These are phyloP conservation scores for Rhizomucor pusillus DNA, from an alignment of 371 early-diverging fungal species.

Conservation along the genomic window DNA sequence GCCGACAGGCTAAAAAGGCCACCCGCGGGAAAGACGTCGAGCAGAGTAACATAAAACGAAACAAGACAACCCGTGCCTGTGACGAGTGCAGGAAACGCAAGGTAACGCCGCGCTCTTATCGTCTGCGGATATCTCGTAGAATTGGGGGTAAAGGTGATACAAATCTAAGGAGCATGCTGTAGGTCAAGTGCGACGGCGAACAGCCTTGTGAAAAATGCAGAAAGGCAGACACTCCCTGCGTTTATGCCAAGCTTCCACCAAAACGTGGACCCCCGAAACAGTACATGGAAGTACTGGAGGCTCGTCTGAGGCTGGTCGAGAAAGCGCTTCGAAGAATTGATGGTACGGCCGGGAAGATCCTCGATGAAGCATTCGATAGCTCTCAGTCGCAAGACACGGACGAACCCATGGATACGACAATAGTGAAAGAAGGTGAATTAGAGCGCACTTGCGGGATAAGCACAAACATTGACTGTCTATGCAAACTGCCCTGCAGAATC, in stretches of 20 bases:
- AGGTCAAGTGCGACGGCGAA: conserved; percentile 54
- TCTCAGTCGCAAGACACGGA: not conserved
- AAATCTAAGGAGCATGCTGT: too few relatives aligned
- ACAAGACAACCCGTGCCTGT: conserved; percentile 45
- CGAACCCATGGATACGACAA: not conserved
- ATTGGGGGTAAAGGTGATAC: too few relatives aligned
- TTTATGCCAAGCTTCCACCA: conserved; percentile 43
- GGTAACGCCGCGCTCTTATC: too few relatives aligned
- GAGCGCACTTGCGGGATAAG: too few relatives aligned
- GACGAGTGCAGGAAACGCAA: conserved; percentile 54
- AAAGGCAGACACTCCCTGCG: conserved; percentile 36
- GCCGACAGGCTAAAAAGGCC: not conserved
- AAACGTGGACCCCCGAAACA: conserved; percentile 48
- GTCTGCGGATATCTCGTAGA: too few relatives aligned
- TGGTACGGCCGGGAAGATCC: conserved; percentile 22
- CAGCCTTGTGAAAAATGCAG: conserved; percentile 47
- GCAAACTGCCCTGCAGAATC: conserved; percentile 5
- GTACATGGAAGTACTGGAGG: conserved; percentile 47
- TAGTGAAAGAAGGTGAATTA: conserved; percentile 1
- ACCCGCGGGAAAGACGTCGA: too few relatives aligned
- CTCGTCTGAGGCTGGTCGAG: conserved; percentile 40
- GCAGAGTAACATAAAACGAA: conserved; percentile 26
- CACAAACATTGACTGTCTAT: too few relatives aligned
- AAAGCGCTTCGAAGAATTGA: conserved; percentile 36
- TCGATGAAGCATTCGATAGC: conserved; percentile 22